These are phyloP conservation scores for Immersiporthe knoxdaviesiana DNA, from an alignment of 2,329 filamentous ascomycete genomes.

Conservation along the genomic window DNA sequence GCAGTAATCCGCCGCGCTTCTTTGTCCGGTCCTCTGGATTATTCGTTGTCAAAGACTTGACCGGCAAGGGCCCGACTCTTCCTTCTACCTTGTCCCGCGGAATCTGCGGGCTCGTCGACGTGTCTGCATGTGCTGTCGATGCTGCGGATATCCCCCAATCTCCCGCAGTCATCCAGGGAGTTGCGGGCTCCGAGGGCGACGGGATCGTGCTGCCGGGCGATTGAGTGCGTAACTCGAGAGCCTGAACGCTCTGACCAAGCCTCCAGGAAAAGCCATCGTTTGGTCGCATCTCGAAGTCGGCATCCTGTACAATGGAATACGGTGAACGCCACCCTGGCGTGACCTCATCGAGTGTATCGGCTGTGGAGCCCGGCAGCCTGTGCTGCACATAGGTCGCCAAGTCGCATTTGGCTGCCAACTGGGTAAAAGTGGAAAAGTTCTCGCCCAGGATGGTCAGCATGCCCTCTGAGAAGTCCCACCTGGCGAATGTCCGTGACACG, in stretches of 20 bases:
- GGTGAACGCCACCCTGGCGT: conserved; percentile 9
- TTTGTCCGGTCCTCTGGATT: background rate
- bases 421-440: background rate
- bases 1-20: background rate
- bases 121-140: background rate
- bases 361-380: background rate
- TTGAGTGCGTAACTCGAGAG: background rate
- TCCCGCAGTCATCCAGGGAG: background rate
- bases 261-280: background rate
- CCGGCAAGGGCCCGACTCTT: background rate
- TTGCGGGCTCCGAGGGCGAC: background rate
- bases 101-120: background rate
- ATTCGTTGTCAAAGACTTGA: background rate
- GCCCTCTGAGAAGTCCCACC: conserved; percentile 11
- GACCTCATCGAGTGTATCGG: background rate
- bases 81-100: background rate
- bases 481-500: background rate
- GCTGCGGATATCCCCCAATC: background rate
- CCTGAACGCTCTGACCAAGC: background rate
- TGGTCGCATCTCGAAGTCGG: background rate
- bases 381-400: conserved; percentile 3
- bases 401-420: conserved; percentile 5
- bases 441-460: conserved; percentile 3
- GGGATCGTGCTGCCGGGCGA: background rate
- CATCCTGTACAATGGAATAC: background rate